phyloP scores from a whole-genome alignment of 2,329 filamentous ascomycete species.

The Microascus cirrosus region DNA sequence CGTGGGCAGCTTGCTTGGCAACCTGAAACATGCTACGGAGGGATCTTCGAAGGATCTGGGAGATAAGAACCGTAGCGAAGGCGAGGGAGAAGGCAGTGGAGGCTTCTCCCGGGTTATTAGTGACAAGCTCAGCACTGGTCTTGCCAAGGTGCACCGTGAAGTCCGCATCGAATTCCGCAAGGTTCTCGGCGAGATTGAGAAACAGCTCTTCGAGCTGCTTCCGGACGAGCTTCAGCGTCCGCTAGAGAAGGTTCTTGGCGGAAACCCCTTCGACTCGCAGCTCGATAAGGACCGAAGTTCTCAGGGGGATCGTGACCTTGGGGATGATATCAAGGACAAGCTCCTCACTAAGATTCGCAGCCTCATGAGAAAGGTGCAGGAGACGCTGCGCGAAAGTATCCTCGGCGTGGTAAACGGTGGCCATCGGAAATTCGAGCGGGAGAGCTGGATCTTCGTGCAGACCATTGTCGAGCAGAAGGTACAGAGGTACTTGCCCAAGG shows the following conservation, averaged over 20 bases:
- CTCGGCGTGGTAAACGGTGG: slow-evolving; percentile 31
- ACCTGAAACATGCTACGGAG: slow-evolving; percentile 21
- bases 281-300: slow-evolving; percentile 22
- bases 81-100: slow-evolving; percentile 15
- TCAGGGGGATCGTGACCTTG: slow-evolving; percentile 24
- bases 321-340: slow-evolving; percentile 30
- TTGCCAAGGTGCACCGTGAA: slow-evolving; percentile 29
- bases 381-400: slow-evolving; percentile 30
- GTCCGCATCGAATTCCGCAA: slow-evolving; percentile 34
- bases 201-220: slow-evolving; percentile 30
- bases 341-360: slow-evolving; percentile 30
- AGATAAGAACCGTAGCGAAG: slow-evolving; percentile 15
- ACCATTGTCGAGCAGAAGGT: slow-evolving; percentile 32
- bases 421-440: slow-evolving; percentile 32
- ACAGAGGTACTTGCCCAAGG: slow-evolving; percentile 31
- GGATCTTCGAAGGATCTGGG: slow-evolving; percentile 18
- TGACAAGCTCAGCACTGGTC: slow-evolving; percentile 31
- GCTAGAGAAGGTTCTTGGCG: slow-evolving; percentile 32
- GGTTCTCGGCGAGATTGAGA: slow-evolving; percentile 29
- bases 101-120: slow-evolving; percentile 34
- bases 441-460: slow-evolving; percentile 35
- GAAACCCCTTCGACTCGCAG: slow-evolving; percentile 31
- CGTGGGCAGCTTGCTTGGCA: slow-evolving; percentile 26
- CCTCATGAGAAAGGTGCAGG: slow-evolving; percentile 31
- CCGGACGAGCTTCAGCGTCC: slow-evolving; percentile 30